A percentile compares a stretch with the other conserved stretches of the same genome.
These are phyloP conservation scores for Carallia pectinifolia DNA, from an alignment of 345 rosid species.

Conservation along the genomic window DNA sequence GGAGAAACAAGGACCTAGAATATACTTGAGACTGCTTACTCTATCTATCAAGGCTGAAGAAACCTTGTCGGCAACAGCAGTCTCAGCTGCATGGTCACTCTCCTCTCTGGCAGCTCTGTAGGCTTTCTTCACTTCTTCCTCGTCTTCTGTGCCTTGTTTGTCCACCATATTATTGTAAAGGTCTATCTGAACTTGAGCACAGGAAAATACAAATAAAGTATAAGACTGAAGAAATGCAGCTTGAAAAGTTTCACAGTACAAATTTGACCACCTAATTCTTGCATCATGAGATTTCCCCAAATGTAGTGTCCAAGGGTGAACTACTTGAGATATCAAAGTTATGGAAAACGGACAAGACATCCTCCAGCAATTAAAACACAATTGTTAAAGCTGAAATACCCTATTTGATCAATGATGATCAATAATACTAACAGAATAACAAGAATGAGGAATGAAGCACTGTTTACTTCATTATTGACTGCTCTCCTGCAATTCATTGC, in stretches of 20 bases:
- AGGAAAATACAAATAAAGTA: conserved; percentile 1
- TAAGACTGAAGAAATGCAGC: conserved; percentile 2
- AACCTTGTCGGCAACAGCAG: conserved; percentile 63
- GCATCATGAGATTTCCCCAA: background rate
- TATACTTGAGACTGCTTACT: conserved; percentile 36
- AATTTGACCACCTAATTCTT: background rate
- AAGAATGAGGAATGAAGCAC: no score
- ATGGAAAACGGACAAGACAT: background rate
- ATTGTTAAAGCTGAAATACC: background rate
- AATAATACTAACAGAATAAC: no score
- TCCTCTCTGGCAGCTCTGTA: conserved; percentile 89
- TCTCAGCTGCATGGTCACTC: conserved; percentile 58
- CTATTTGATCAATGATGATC: no score
- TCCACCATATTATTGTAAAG: conserved; percentile 89
- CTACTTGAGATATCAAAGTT: background rate
- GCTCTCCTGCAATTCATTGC: no score
- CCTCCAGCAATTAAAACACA: background rate
- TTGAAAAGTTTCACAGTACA: background rate
- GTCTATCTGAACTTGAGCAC: conserved; percentile 51
- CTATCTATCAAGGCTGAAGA: conserved; percentile 76
- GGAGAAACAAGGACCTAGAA: background rate
- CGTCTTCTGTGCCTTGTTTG: conserved; percentile 77
- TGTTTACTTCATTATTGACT: no score
- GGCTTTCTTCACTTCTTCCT: conserved; percentile 75
- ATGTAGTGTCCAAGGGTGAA: background rate